Conservation (phyloP, 106 monocot genomes). For the Chionographis japonica region DNA sequence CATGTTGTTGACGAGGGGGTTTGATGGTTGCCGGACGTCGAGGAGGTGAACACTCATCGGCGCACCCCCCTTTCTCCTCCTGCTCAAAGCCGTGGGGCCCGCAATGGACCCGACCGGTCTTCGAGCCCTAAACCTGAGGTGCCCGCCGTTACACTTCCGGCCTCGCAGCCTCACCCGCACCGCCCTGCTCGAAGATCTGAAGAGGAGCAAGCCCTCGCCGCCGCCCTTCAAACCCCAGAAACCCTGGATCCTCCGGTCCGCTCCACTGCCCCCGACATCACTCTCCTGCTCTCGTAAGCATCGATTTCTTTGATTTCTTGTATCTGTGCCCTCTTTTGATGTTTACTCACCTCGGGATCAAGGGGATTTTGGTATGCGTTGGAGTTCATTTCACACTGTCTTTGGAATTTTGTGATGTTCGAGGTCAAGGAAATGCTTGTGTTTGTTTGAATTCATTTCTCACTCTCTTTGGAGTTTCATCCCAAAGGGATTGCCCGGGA, state of each 20-base stretch:
- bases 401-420: too few species aligned
- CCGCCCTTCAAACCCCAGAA: neutral
- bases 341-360: neutral
- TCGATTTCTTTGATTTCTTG: too few species aligned
- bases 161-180: slow-evolving; percentile 7
- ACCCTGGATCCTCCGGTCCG: neutral
- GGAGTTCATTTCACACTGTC: neutral
- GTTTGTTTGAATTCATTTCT: too few species aligned
- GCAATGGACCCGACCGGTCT: slow-evolving; percentile 9
- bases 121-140: slow-evolving; percentile 5
- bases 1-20: too few species aligned
- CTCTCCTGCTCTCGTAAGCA: slow-evolving; percentile 13
- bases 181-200: slow-evolving; percentile 4
- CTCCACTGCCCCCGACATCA: neutral
- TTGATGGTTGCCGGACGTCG: too few species aligned
- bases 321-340: neutral
- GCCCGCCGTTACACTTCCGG: slow-evolving; percentile 5
- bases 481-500: too few species aligned
- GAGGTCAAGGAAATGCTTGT: too few species aligned
- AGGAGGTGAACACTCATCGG: too few species aligned
- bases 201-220: neutral
- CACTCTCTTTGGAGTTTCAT: too few species aligned
- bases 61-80: too few species aligned
- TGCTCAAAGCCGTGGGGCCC: too few species aligned
- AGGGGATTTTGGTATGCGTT: neutral